Conservation (phyloP, 805 yeast genomes). For the Ogataea polymorpha region DNA sequence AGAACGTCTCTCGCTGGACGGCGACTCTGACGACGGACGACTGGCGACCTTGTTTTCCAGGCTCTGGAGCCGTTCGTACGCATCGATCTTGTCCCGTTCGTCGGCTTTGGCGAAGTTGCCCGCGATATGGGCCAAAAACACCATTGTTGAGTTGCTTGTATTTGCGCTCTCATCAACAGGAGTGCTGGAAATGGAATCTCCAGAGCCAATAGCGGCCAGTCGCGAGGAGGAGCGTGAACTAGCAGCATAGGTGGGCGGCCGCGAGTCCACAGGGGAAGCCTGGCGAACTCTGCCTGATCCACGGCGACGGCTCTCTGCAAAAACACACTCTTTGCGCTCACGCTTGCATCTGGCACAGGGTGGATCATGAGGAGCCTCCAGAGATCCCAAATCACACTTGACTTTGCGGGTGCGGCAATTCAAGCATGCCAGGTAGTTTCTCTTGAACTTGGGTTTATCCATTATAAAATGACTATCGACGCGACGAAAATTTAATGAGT, state of each 20-base stretch:
- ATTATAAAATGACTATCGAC: constrained; percentile 12
- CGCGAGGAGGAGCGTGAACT: background rate
- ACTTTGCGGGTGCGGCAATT: constrained; percentile 83
- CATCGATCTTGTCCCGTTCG: constrained; percentile 58
- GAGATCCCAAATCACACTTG: constrained; percentile 80
- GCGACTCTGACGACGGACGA: background rate
- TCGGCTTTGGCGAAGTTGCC: constrained; percentile 72
- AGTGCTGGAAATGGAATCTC: too few relatives aligned
- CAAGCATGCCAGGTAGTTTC: constrained; percentile 80
- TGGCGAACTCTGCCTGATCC: constrained; percentile 35
- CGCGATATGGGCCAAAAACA: constrained; percentile 74
- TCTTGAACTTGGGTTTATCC: constrained; percentile 38
- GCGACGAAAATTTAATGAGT: constrained; percentile 2
- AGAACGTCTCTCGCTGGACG: background rate
- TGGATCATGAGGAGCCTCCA: constrained; percentile 67
- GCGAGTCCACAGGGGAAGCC: background rate
- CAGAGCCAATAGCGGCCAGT: too few relatives aligned
- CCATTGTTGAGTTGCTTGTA: constrained; percentile 48
- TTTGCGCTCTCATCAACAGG: background rate
- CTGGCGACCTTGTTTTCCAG: constrained; percentile 34
- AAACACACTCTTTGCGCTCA: constrained; percentile 75
- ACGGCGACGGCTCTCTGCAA: constrained; percentile 55
- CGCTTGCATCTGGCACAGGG: constrained; percentile 85
- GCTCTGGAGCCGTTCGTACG: constrained; percentile 44
- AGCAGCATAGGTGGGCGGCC: background rate